A percentile compares a stretch with the other conserved stretches of the same genome.
These are phyloP conservation scores for Emmonsiellopsis sp. DNA, from an alignment of 2,329 filamentous ascomycete genomes.

Conservation along the genomic window DNA sequence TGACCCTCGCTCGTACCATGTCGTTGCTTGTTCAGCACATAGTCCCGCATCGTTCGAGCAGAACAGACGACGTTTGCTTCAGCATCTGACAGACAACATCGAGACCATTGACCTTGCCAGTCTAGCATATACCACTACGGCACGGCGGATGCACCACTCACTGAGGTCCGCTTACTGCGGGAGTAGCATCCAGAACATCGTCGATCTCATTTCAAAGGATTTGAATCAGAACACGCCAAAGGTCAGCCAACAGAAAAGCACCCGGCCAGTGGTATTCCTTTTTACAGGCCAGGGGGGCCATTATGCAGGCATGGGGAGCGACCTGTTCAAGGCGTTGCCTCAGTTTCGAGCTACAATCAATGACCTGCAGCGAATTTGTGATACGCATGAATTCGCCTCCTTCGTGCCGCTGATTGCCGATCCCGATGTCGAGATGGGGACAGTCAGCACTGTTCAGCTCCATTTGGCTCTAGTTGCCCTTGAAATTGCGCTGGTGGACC, in stretches of 20 bases:
- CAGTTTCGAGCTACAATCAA: conserved; percentile 23
- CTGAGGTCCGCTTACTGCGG: background rate
- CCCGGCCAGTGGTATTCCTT: conserved; percentile 20
- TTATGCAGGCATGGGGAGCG: conserved; percentile 28
- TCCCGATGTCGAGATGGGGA: background rate
- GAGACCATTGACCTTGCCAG: conserved; percentile 40
- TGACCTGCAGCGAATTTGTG: background rate
- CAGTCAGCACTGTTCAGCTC: background rate
- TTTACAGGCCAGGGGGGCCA: conserved; percentile 34
- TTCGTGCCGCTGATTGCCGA: background rate
- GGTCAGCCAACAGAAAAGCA: background rate
- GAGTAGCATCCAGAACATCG: background rate
- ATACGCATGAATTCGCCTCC: no score
- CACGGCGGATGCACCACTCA: conserved; percentile 46
- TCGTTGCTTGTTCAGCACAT: conserved; percentile 49
- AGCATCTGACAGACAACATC: conserved; percentile 40
- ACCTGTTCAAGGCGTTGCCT: conserved; percentile 24
- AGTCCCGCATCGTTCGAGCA: conserved; percentile 31
- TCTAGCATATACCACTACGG: conserved; percentile 54
- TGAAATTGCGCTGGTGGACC: background rate
- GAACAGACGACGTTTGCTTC: conserved; percentile 46
- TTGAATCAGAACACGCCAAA: background rate
- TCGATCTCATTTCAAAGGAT: background rate
- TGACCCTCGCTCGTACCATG: conserved; percentile 45
- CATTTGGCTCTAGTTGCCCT: conserved; percentile 5